Percentiles rank a stretch among this genome's conserved stretches.
phyloP scores from a whole-genome alignment of 2,329 filamentous ascomycete species.

The Gremmenia infestans region DNA sequence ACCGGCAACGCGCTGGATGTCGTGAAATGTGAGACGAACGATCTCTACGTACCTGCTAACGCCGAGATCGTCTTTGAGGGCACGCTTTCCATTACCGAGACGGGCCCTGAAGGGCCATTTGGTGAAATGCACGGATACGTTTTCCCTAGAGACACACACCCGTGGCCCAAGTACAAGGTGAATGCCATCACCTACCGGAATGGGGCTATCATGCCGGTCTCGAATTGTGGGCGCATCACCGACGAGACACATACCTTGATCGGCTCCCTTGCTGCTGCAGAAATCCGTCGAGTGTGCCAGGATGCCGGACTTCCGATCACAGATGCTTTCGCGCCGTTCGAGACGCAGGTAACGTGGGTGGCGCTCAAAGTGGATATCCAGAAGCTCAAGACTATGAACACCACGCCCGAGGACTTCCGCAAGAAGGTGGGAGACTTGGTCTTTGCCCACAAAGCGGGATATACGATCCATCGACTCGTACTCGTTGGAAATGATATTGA shows the following conservation, averaged over 20 bases:
- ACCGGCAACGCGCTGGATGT: constrained; percentile 41
- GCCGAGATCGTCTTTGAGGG: constrained; percentile 49
- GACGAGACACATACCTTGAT: constrained; percentile 42
- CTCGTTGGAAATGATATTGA: constrained; percentile 47
- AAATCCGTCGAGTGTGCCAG: constrained; percentile 36
- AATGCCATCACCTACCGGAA: constrained; percentile 44
- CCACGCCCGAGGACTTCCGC: constrained; percentile 37
- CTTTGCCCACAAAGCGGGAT: constrained; percentile 39
- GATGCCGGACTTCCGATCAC: constrained; percentile 38
- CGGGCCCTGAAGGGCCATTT: constrained; percentile 43
- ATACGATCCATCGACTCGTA: constrained; percentile 40
- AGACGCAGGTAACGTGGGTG: constrained; percentile 44
- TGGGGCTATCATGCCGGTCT: constrained; percentile 44
- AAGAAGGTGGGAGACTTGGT: constrained; percentile 39
- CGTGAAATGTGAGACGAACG: constrained; percentile 48
- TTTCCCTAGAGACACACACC: constrained; percentile 38
- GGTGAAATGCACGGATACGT: constrained; percentile 44
- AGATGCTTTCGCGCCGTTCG: constrained; percentile 41
- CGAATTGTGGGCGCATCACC: constrained; percentile 36
- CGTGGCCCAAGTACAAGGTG: constrained; percentile 39
- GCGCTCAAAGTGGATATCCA: constrained; percentile 52
- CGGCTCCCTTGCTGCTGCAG: constrained; percentile 39
- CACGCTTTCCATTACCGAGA: constrained; percentile 40
- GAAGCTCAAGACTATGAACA: constrained; percentile 51
- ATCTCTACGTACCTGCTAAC: constrained; percentile 44